Base-by-base conservation (phyloP, 345 rosid species). In the Salix viminalis region DNA sequence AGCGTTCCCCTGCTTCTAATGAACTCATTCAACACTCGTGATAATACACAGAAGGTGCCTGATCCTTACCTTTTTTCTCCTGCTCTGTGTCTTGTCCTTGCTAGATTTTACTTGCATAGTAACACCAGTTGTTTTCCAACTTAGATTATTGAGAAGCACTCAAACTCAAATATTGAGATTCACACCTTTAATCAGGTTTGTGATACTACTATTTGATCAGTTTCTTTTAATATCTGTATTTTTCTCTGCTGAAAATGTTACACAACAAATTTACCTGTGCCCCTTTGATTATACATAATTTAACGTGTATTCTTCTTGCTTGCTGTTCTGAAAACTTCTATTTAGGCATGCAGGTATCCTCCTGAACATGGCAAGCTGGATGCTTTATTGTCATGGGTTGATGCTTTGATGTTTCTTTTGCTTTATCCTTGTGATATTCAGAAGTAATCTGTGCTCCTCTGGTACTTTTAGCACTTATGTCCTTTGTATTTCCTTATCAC, bases 21-120 rank as follows among this genome's bases (percentile, higher is more conserved):
- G 99, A 96, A 93, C 90, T 93, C 99, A 7, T 96, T 96, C 84
- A 93, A 96, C 79, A 96, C 97, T 77, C 99, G 91, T 79, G 97
- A 96, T 72, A 96, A 93, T 83, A 96, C 99, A 52, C 81, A 71
- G 67, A 93, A 96, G 97, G 99, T 95, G 75, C 65, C 64, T 42
- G 5, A 71, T 14, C 65, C 67, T 69, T 39, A 48, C 26, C 32
- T 44, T 65, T 26, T 30, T 11, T 24, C 14, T 39, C 70, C 16
- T 23, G 75, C 77, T 24, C 42, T 39, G 23, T 15, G 6, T 30
- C 80, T 66, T 44, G 18, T 77, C 69, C 3, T 66, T 10, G 44
- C 28, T 75, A 26, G 32, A 37, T 58, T 18, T 77, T 56, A 77
- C 75, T 28, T 56, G 60, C 50, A 34, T 62, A 10, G 71, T 83